These are phyloP conservation scores for Hymenoscyphus linearis DNA, from an alignment of 2,329 filamentous ascomycete species.

Conservation along the genomic window DNA sequence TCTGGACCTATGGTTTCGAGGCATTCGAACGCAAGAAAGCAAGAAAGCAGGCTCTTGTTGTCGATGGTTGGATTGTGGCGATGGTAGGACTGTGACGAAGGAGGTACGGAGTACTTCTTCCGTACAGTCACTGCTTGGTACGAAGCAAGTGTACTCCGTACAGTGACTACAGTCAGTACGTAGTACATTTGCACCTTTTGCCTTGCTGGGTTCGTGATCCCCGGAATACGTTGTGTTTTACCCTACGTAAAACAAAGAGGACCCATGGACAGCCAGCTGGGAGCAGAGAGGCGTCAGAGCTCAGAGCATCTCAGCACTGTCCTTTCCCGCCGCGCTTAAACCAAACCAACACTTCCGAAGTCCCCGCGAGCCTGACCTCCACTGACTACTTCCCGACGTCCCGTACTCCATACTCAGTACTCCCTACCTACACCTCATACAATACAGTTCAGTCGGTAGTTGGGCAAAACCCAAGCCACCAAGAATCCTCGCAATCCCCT, in stretches of 20 bases:
- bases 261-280: background rate
- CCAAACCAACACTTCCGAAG: background rate
- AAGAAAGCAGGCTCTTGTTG: background rate
- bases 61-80: background rate
- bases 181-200: too few species aligned
- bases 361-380: background rate
- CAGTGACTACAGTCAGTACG: background rate
- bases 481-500: background rate
- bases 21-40: background rate
- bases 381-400: background rate
- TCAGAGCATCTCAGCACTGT: background rate
- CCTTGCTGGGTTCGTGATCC: background rate
- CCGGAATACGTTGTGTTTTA: background rate
- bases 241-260: background rate
- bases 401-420: background rate
- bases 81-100: background rate
- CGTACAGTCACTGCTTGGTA: too few species aligned
- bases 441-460: background rate
- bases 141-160: too few species aligned
- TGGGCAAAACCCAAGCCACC: background rate
- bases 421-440: too few species aligned
- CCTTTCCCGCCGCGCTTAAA: constrained; percentile 8
- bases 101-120: too few species aligned
- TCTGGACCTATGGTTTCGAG: background rate
- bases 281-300: background rate